Percentiles rank a stretch among this genome's conserved stretches.
phyloP scores from a whole-genome alignment of 164 flowering plant genomes.

The Cinnamomum chago region DNA sequence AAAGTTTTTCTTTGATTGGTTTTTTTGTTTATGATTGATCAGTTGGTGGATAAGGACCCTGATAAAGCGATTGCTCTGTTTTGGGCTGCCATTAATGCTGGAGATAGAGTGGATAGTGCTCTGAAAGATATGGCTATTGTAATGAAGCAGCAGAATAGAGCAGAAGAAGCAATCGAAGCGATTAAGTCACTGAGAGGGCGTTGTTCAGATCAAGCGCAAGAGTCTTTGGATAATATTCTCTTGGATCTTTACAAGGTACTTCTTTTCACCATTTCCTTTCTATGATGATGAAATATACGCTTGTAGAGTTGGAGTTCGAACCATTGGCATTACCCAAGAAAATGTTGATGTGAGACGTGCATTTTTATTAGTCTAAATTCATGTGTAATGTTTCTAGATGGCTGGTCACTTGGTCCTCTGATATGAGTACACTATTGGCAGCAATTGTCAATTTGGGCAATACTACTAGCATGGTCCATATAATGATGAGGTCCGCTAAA shows the following conservation, averaged over 20 bases:
- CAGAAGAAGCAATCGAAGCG: constrained; percentile 99
- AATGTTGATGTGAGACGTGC: no score
- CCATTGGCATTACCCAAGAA: no score
- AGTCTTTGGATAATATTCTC: constrained; percentile 92
- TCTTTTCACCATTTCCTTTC: neutral
- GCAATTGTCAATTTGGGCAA: no score
- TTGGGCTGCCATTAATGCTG: constrained; percentile 98
- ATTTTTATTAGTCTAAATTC: no score
- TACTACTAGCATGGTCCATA: no score
- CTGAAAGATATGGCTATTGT: constrained; percentile 76
- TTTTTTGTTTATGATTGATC: constrained; percentile 1
- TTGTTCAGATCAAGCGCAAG: constrained; percentile 96
- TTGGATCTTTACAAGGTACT: constrained; percentile 90
- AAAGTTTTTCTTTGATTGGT: neutral
- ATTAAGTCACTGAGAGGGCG: constrained; percentile 71
- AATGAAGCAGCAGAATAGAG: constrained; percentile 96
- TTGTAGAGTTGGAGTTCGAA: no score
- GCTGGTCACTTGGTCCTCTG: no score
- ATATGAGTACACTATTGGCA: no score
- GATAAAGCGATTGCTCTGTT: constrained; percentile 91
- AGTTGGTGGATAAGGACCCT: constrained; percentile 98
- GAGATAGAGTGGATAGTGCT: constrained; percentile 76
- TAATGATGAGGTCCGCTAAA: no score
- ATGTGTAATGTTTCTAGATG: no score
- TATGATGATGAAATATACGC: no score